These are phyloP conservation scores for Beauveria bassiana DNA, from an alignment of 2,329 filamentous ascomycete genomes.

Conservation along the genomic window DNA sequence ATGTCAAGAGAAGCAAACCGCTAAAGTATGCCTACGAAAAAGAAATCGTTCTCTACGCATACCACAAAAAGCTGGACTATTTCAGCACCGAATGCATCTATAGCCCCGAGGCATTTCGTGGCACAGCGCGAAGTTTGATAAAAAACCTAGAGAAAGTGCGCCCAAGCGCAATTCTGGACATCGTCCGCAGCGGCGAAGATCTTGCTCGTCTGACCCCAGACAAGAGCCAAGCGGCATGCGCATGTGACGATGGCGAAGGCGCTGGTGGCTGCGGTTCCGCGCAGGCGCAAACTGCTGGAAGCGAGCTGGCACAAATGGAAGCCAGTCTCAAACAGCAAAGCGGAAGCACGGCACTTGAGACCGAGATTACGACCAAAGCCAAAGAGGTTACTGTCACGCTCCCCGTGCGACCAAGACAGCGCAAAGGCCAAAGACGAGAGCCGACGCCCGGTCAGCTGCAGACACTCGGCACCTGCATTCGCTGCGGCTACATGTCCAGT, in stretches of 20 bases:
- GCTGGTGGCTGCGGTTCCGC: slow-evolving; percentile 62
- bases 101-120: slow-evolving; percentile 91
- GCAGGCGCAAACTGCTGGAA: slow-evolving; percentile 58
- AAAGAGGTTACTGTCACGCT: slow-evolving; percentile 25
- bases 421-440: slow-evolving; percentile 20
- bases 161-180: slow-evolving; percentile 89
- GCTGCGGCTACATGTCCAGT: slow-evolving; percentile 92
- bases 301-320: slow-evolving; percentile 79
- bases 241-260: slow-evolving; percentile 30
- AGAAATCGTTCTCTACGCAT: slow-evolving; percentile 95
- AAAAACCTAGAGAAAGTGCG: slow-evolving; percentile 92
- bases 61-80: slow-evolving; percentile 95
- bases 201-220: slow-evolving; percentile 68
- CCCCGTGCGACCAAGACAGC: slow-evolving; percentile 23
- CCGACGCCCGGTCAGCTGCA: slow-evolving; percentile 45
- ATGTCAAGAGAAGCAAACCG: slow-evolving; percentile 92
- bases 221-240: slow-evolving; percentile 28
- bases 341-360: slow-evolving; percentile 21
- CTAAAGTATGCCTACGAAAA: slow-evolving; percentile 99
- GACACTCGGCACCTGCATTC: slow-evolving; percentile 73
- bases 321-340: slow-evolving; percentile 27
- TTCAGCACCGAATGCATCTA: slow-evolving; percentile 99
- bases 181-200: slow-evolving; percentile 90
- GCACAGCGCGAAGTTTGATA: slow-evolving; percentile 83
- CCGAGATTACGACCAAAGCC: slow-evolving; percentile 23